Evolutionary conservation across 139 green algal genomes (phyloP).

Genomic region (Protoeuglena noctilucae): DNA sequence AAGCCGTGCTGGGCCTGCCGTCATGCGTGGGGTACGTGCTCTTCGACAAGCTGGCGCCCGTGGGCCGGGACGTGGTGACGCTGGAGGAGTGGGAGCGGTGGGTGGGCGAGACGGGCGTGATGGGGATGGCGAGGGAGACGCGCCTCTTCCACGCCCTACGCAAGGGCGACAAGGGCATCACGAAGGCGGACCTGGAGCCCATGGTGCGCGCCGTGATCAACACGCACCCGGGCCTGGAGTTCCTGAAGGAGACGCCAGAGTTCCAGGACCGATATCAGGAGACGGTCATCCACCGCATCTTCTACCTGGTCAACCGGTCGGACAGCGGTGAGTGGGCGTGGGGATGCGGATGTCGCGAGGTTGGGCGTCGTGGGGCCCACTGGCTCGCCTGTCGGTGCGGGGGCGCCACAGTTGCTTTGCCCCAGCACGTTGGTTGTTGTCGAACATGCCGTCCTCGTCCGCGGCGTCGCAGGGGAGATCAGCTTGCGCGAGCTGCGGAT

Average conservation of each 20-base stretch:
- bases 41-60: constrained; percentile 41
- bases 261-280: constrained; percentile 95
- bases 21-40: constrained; percentile 57
- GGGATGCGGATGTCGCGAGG: too few relatives aligned
- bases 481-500: constrained; percentile 33
- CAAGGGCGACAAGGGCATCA: constrained; percentile 9
- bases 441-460: too few relatives aligned
- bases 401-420: too few relatives aligned
- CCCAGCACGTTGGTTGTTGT: too few relatives aligned
- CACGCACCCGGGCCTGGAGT: constrained; percentile 89
- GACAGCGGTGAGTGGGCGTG: too few relatives aligned
- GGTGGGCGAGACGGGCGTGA: constrained; percentile 15
- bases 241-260: constrained; percentile 85
- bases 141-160: constrained; percentile 32
- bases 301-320: constrained; percentile 76
- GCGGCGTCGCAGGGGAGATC: too few relatives aligned
- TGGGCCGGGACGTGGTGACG: constrained; percentile 12
- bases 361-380: too few relatives aligned
- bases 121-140: constrained; percentile 13
- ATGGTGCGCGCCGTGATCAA: constrained; percentile 69
- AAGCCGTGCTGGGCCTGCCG: constrained; percentile 73
- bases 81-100: constrained; percentile 21
- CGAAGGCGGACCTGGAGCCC: constrained; percentile 58
- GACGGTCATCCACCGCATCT: constrained; percentile 94
- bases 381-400: too few relatives aligned